Percentiles rank a stretch among this genome's conserved stretches.
Evolutionary conservation across 208 protist genomes (phyloP).

Genomic region (Histomonas meleagridis): DNA sequence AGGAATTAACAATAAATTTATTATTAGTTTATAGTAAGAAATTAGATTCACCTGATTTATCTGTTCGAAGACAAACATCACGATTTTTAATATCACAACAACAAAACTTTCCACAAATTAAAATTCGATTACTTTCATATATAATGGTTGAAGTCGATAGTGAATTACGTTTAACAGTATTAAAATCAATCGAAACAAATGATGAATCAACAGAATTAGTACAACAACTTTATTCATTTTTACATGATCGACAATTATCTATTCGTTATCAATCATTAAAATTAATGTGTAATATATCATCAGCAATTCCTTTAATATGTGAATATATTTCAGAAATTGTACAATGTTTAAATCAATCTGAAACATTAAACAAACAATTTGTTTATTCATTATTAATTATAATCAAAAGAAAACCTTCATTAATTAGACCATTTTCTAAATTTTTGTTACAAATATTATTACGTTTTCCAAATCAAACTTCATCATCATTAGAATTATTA

Average conservation of each 20-base stretch:
- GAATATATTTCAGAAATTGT: background rate
- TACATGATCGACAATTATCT: background rate
- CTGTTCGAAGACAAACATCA: background rate
- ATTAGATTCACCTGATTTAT: background rate
- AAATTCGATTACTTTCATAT: background rate
- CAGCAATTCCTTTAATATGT: background rate
- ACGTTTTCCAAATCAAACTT: background rate
- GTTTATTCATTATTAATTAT: background rate
- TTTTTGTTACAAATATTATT: background rate
- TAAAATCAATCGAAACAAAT: background rate
- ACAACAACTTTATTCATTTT: background rate
- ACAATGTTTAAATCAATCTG: background rate
- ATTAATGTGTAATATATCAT: background rate
- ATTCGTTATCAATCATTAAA: background rate
- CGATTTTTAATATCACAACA: conserved; percentile 4
- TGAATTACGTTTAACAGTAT: background rate
- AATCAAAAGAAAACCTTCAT: background rate
- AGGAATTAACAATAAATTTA: background rate
- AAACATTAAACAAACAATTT: background rate
- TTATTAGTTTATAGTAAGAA: background rate
- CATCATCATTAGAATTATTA: background rate
- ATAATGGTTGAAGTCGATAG: background rate
- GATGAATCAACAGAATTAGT: background rate
- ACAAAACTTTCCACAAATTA: background rate
- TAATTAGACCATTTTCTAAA: background rate